Evolutionary conservation across 768 basidiomycete species (phyloP).

Genomic region (Heimioporus sp.): DNA sequence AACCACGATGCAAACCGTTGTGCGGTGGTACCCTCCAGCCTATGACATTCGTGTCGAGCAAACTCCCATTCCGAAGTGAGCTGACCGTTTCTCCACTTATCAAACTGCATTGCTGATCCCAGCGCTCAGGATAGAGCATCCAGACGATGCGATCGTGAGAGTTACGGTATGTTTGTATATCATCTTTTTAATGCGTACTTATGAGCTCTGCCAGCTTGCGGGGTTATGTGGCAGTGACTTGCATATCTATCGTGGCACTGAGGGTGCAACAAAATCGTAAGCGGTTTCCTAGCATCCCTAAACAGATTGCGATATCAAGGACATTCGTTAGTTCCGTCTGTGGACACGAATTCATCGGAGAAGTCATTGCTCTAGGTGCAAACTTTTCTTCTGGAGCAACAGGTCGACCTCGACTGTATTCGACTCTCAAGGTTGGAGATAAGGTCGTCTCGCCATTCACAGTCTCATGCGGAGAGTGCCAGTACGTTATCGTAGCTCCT

Average conservation of each 20-base stretch:
- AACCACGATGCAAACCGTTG: constrained; percentile 22
- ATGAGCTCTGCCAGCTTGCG: constrained; percentile 43
- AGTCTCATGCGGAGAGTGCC: constrained; percentile 81
- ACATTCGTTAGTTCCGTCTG: constrained; percentile 49
- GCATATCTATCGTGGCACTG: constrained; percentile 70
- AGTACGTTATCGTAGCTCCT: constrained; percentile 43
- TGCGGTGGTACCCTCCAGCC: constrained; percentile 66
- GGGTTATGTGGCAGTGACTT: constrained; percentile 75
- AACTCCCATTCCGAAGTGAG: constrained; percentile 54
- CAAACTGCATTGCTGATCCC: neutral
- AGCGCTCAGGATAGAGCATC: constrained; percentile 56
- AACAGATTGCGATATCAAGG: neutral
- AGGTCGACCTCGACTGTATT: constrained; percentile 61
- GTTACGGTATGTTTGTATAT: constrained; percentile 48
- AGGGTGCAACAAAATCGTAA: constrained; percentile 50
- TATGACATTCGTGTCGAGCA: constrained; percentile 71
- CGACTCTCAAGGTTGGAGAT: constrained; percentile 65
- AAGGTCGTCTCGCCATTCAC: constrained; percentile 82
- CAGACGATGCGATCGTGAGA: constrained; percentile 79
- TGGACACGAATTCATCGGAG: constrained; percentile 80
- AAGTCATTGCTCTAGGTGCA: constrained; percentile 63
- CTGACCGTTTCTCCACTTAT: constrained; percentile 6
- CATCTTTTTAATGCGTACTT: neutral
- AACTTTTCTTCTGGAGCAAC: constrained; percentile 44
- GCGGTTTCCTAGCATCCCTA: constrained; percentile 16